Evolutionary conservation across 331 rosid species (phyloP).

Genomic region (Malus hybrid): DNA sequence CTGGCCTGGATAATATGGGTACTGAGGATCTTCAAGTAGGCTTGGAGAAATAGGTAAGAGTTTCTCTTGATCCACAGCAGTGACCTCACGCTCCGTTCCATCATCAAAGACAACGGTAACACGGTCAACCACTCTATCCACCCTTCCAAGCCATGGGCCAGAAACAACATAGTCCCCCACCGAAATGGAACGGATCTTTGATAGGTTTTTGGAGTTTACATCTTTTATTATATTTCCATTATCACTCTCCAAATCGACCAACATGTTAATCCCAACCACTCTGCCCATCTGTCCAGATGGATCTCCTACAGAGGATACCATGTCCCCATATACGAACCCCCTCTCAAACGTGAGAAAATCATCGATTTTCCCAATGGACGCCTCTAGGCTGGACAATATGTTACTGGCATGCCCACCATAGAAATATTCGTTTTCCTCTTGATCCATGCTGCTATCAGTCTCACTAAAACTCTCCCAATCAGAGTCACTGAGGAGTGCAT

Average conservation of each 20-base stretch:
- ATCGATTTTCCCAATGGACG: conserved; percentile 82
- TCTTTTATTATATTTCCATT: conserved; percentile 54
- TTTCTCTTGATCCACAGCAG: conserved; percentile 51
- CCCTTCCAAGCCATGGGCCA: conserved; percentile 90
- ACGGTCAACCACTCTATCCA: conserved; percentile 64
- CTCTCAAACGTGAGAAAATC: conserved; percentile 88
- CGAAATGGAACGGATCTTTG: conserved; percentile 69
- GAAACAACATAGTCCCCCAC: conserved; percentile 68
- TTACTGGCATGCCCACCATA: conserved; percentile 75
- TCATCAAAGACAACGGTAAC: conserved; percentile 67
- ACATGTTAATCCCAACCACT: conserved; percentile 53
- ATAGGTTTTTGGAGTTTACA: conserved; percentile 56
- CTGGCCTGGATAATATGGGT: conserved; percentile 90
- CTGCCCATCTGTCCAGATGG: conserved; percentile 91
- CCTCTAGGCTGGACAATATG: conserved; percentile 87
- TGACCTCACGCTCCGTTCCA: conserved; percentile 60
- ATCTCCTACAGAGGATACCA: conserved; percentile 50
- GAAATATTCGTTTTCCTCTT: conserved; percentile 55
- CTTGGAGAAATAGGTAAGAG: conserved; percentile 51
- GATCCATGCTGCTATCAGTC: conserved; percentile 70
- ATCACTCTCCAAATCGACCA: conserved; percentile 66
- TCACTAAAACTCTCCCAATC: conserved; percentile 84
- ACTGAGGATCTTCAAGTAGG: conserved; percentile 77
- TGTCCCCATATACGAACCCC: conserved; percentile 72
- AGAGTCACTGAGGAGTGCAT: conserved; percentile 49